Evolutionary conservation across 768 basidiomycete species (phyloP).

Genomic region (Mycena olivaceomarginata): DNA sequence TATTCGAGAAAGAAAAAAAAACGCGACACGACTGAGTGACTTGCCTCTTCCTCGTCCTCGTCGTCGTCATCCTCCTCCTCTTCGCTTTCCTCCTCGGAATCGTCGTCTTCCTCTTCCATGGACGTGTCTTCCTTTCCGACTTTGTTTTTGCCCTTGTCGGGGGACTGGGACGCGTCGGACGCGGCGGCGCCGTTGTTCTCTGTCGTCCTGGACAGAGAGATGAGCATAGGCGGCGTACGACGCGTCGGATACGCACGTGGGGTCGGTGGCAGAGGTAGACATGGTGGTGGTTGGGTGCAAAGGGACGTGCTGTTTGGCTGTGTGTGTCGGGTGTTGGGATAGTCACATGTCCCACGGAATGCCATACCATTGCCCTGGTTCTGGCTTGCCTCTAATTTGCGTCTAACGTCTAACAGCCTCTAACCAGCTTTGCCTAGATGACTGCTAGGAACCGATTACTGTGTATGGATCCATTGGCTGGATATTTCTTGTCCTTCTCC

Average conservation of each 20-base stretch:
- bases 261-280: conserved; percentile 67
- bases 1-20: conserved; percentile 42
- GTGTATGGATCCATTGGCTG: background rate
- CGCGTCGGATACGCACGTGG: conserved; percentile 62
- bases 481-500: background rate
- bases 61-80: conserved; percentile 66
- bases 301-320: conserved; percentile 42
- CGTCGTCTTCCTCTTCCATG: conserved; percentile 70
- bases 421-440: conserved; percentile 3
- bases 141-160: conserved; percentile 76
- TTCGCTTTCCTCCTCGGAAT: conserved; percentile 65
- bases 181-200: conserved; percentile 56
- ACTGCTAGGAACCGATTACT: background rate
- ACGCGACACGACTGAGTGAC: conserved; percentile 48
- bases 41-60: conserved; percentile 59
- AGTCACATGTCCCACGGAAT: too few species aligned
- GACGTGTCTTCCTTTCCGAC: conserved; percentile 58
- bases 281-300: conserved; percentile 58
- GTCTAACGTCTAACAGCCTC: too few species aligned
- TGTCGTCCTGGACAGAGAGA: conserved; percentile 48
- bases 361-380: too few species aligned
- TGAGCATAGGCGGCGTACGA: conserved; percentile 29
- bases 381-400: too few species aligned
- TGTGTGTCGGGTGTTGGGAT: background rate
- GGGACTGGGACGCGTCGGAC: conserved; percentile 50